Evolutionary conservation across 2,329 filamentous ascomycete genomes (phyloP).

Genomic region (Lachnellula occidentalis): DNA sequence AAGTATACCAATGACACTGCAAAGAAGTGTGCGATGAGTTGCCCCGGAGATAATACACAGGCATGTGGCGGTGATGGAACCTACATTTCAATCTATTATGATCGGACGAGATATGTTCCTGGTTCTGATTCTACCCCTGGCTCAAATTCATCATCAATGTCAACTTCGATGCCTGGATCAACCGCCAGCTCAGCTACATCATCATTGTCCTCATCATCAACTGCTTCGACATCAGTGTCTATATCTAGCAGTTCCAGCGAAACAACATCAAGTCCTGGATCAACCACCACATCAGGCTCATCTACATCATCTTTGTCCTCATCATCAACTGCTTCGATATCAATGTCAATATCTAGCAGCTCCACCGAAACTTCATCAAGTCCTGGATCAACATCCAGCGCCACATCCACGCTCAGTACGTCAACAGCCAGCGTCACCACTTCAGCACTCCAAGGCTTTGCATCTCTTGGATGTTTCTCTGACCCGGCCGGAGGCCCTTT

Average conservation of each 20-base stretch:
- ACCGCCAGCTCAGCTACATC: neutral
- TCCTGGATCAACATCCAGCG: neutral
- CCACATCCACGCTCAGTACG: conserved; percentile 5
- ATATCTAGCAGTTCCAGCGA: neutral
- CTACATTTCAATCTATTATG: conserved; percentile 32
- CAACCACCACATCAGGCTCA: neutral
- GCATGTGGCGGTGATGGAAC: conserved; percentile 28
- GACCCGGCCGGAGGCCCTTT: conserved; percentile 20
- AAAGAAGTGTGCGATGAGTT: conserved; percentile 19
- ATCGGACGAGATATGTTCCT: conserved; percentile 27
- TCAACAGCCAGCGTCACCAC: neutral
- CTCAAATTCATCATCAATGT: neutral
- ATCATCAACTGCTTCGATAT: conserved; percentile 14
- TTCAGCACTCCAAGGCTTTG: conserved; percentile 26
- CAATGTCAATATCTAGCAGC: neutral
- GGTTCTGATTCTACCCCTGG: conserved; percentile 5
- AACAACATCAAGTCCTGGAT: neutral
- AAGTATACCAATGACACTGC: conserved; percentile 25
- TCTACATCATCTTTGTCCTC: conserved; percentile 3
- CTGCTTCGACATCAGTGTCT: conserved; percentile 8
- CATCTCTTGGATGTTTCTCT: conserved; percentile 30
- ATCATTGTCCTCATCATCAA: conserved; percentile 7
- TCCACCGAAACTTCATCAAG: neutral
- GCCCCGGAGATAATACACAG: conserved; percentile 17
- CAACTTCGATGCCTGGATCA: neutral